phyloP scores from a whole-genome alignment of 306 rosid species.

The Quercus robur region DNA sequence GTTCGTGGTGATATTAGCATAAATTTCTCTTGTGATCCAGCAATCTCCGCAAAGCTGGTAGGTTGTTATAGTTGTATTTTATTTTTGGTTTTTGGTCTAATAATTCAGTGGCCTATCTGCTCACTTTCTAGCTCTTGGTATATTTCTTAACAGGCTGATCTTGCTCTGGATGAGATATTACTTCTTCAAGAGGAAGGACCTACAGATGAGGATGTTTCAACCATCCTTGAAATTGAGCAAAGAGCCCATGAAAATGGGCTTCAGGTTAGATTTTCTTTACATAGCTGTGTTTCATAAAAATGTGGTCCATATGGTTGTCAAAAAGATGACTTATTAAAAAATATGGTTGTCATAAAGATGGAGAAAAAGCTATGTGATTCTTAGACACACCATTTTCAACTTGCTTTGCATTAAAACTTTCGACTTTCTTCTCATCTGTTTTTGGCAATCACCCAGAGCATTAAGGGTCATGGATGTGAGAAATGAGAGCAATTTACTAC shows the following conservation, averaged over 20 bases:
- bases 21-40: slow-evolving; percentile 93
- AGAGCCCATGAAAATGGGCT: slow-evolving; percentile 95
- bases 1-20: slow-evolving; percentile 91
- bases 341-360: slow-evolving; percentile 2
- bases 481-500: slow-evolving; percentile 12
- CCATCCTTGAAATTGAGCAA: slow-evolving; percentile 92
- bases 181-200: slow-evolving; percentile 96
- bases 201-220: slow-evolving; percentile 69
- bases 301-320: slow-evolving; percentile 10
- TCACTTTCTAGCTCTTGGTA: slow-evolving; percentile 20
- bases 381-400: not conserved
- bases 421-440: slow-evolving; percentile 10
- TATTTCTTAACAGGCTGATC: slow-evolving; percentile 61
- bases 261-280: slow-evolving; percentile 57
- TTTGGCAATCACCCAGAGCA: slow-evolving; percentile 8
- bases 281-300: slow-evolving; percentile 13
- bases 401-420: not conserved
- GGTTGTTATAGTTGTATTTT: slow-evolving; percentile 24
- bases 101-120: slow-evolving; percentile 9
- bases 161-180: slow-evolving; percentile 84
- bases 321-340: not conserved
- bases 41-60: slow-evolving; percentile 87
- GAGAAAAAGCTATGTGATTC: not conserved
- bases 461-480: slow-evolving; percentile 20
- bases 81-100: not conserved